Evolutionary conservation across 768 basidiomycete species (phyloP).

Genomic region (Paxillus involutus): DNA sequence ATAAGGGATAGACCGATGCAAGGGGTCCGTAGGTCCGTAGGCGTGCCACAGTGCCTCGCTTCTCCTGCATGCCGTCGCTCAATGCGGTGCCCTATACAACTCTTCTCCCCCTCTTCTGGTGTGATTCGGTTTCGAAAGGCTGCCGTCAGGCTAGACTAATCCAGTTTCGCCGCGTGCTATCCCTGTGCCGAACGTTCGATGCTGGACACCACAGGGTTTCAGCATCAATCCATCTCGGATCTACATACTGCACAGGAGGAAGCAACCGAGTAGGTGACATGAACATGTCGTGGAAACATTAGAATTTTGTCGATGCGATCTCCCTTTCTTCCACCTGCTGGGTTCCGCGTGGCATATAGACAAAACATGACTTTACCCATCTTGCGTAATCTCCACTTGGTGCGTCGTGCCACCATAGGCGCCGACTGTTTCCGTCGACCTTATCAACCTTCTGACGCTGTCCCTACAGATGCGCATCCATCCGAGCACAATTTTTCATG

Average conservation of each 20-base stretch:
- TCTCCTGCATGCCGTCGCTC: conserved; percentile 27
- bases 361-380: too few species aligned
- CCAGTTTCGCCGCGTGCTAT: conserved; percentile 12
- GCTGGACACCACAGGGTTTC: conserved; percentile 2
- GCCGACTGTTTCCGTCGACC: too few species aligned
- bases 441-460: too few species aligned
- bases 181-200: conserved; percentile 12
- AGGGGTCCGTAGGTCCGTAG: not conserved
- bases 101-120: conserved; percentile 13
- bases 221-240: conserved; percentile 3
- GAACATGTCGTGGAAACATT: conserved; percentile 1
- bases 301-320: conserved; percentile 1
- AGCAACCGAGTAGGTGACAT: not conserved
- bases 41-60: conserved; percentile 26
- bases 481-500: too few species aligned
- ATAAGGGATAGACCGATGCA: conserved; percentile 17
- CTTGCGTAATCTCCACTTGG: too few species aligned
- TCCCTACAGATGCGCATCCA: too few species aligned
- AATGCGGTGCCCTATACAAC: conserved; percentile 18
- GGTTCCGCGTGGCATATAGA: conserved; percentile 1
- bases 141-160: conserved; percentile 2
- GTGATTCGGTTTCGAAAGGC: conserved; percentile 9
- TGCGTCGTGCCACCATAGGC: too few species aligned
- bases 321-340: conserved; percentile 11
- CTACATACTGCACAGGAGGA: conserved; percentile 6